These are phyloP conservation scores for Diplodia sapinea DNA, from an alignment of 2,329 filamentous ascomycete species.

Conservation along the genomic window DNA sequence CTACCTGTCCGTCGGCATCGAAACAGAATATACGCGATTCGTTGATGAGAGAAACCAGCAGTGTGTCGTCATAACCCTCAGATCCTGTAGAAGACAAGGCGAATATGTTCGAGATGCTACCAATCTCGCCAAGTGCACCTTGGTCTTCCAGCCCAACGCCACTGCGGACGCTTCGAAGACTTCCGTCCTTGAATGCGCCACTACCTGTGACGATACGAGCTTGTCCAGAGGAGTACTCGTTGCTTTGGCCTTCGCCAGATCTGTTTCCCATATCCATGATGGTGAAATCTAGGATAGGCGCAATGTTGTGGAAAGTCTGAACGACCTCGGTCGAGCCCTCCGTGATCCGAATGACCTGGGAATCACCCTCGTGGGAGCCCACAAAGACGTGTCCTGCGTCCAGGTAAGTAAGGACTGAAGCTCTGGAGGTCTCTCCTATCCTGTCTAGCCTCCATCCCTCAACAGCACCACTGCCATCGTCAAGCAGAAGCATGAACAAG, in stretches of 20 bases:
- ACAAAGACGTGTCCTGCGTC: conserved; percentile 77
- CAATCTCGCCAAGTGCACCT: conserved; percentile 80
- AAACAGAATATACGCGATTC: conserved; percentile 87
- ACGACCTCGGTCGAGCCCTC: conserved; percentile 69
- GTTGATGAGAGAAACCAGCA: conserved; percentile 80
- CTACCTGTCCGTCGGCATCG: conserved; percentile 74
- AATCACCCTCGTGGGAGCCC: conserved; percentile 91
- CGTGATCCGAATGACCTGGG: conserved; percentile 74
- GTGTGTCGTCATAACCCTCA: conserved; percentile 65
- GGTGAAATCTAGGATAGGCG: conserved; percentile 89
- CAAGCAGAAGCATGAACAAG: conserved; percentile 77
- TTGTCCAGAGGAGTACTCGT: conserved; percentile 93
- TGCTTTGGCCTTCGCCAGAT: conserved; percentile 76
- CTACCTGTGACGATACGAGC: conserved; percentile 92
- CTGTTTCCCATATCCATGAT: conserved; percentile 95
- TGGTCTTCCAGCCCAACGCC: conserved; percentile 91
- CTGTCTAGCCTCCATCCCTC: conserved; percentile 72
- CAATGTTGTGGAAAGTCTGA: conserved; percentile 82
- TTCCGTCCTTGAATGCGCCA: conserved; percentile 87
- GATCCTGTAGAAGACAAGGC: conserved; percentile 62
- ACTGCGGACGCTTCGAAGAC: conserved; percentile 85
- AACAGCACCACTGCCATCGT: conserved; percentile 66
- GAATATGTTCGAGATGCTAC: conserved; percentile 75
- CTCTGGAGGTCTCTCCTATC: conserved; percentile 74
- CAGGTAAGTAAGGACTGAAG: conserved; percentile 79